Evolutionary conservation across 1,284 basidiomycete species (phyloP), one percentile per base, ranked within the genome.

Genomic region (Malassezia furfur): DNA sequence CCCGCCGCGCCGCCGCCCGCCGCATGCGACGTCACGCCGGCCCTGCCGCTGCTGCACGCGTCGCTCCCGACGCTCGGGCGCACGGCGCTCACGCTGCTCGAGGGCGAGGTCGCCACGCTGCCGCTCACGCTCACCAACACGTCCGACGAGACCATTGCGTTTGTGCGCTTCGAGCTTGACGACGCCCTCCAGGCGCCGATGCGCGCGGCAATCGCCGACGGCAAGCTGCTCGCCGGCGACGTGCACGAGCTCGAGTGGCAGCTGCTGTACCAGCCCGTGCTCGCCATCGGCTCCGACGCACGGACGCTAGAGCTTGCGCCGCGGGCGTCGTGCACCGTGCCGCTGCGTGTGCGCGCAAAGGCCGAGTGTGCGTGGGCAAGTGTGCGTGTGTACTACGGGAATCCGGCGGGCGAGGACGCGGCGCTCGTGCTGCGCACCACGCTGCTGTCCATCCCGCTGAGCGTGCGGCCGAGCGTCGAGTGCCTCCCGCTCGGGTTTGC

Each of bases 31-130:
- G 86, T 2, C 84, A 8, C 25, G 15, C 15, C 7, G 9, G 17
- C 21, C 2, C 14, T 28, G 12, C 25, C 25, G 15, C 32, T 28
- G 11, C 17, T 31, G 50, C 82, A 87, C 52, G 85, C 94, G 67
- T 81, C 87, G 59, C 80, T 87, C 71, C 86, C 85, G n/a, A 88
- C 87, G 6, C 78, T 94, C n/a, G 88, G 85, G 0, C 87, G 93
- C 68, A 88, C 88, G 2, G 88, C 89, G 0, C 78, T 96, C 28
- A 91, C 93, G 85, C 78, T 98, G 50, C 93, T 90, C 69, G 83
- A 93, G 51, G 93, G 93, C 40, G 93, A 98, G 78, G 94, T 15
- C 88, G 85, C 0, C 87, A 93, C 67, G 88, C 88, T 2, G 88
- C 89, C 0, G 78, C 96, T 28, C 91, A 93, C 85, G 78, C 77